These are phyloP conservation scores for Triadica sebifera DNA, from an alignment of 345 rosid genomes.

Conservation along the genomic window DNA sequence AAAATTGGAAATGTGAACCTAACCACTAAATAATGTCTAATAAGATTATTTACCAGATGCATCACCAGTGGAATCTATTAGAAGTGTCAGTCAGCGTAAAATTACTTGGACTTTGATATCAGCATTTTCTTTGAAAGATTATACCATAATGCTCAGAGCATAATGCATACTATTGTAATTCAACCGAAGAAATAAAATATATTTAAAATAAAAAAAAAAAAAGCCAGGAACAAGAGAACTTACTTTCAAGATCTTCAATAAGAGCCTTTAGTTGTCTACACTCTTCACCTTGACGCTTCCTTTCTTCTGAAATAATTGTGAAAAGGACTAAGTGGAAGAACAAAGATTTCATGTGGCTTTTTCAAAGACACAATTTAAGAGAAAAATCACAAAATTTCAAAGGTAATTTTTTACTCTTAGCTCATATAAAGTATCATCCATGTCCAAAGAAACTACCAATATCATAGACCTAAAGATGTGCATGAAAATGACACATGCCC, in stretches of 20 bases:
- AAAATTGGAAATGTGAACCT: neutral
- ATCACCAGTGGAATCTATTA: neutral
- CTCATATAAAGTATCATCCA: neutral
- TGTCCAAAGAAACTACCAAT: neutral
- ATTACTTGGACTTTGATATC: neutral
- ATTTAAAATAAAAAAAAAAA: neutral
- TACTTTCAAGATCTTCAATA: constrained; percentile 70
- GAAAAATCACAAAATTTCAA: neutral
- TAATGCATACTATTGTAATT: neutral
- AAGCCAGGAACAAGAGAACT: constrained; percentile 17
- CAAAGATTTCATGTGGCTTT: neutral
- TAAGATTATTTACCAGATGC: neutral
- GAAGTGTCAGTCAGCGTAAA: neutral
- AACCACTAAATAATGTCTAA: neutral
- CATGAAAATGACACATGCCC: neutral
- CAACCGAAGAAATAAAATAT: constrained; percentile 7
- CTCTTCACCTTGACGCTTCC: constrained; percentile 55
- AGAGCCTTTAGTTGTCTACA: constrained; percentile 64
- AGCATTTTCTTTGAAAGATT: neutral
- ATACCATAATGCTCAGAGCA: neutral
- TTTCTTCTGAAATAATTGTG: constrained; percentile 48
- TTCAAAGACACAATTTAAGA: neutral
- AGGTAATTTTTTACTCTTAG: neutral
- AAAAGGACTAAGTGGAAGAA: constrained; percentile 17
- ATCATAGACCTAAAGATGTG: neutral